phyloP scores from a whole-genome alignment of 768 basidiomycete species.

The Leucosporidium scottii region DNA sequence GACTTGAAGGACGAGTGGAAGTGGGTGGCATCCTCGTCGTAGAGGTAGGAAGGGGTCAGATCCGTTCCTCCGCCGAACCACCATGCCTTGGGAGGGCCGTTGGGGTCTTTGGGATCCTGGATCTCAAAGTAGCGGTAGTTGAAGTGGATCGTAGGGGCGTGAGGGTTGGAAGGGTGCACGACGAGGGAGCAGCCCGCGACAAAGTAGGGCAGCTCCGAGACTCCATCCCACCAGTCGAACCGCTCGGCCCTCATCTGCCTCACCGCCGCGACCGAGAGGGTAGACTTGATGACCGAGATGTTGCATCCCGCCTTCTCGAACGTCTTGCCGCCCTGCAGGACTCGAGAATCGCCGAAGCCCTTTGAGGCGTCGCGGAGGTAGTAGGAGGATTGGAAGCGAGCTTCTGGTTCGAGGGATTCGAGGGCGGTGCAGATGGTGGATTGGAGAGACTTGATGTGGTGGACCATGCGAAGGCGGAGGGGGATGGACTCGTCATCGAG shows the following conservation, averaged over 20 bases:
- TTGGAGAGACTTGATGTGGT: constrained; percentile 70
- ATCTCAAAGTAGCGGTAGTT: constrained; percentile 99
- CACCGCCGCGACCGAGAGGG: constrained; percentile 78
- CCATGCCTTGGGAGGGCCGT: constrained; percentile 68
- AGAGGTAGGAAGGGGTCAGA: constrained; percentile 87
- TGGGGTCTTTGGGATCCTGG: constrained; percentile 41
- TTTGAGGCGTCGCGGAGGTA: constrained; percentile 50
- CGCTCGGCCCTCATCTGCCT: constrained; percentile 90
- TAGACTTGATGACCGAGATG: constrained; percentile 82
- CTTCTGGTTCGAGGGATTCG: constrained; percentile 66
- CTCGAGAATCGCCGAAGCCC: constrained; percentile 55
- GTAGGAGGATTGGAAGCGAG: constrained; percentile 68
- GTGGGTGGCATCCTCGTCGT: constrained; percentile 73
- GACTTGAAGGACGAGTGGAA: constrained; percentile 73
- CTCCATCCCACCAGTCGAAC: constrained; percentile 42
- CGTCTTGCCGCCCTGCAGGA: constrained; percentile 56
- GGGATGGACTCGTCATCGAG: constrained; percentile 38
- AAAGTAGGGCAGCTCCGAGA: constrained; percentile 75
- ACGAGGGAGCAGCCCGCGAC: constrained; percentile 88
- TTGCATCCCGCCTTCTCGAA: constrained; percentile 97
- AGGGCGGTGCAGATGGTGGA: constrained; percentile 66
- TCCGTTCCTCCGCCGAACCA: constrained; percentile 98
- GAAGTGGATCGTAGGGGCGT: constrained; percentile 86
- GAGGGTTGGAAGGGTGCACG: constrained; percentile 86
- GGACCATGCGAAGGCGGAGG: constrained; percentile 72